Percentiles rank a stretch among this genome's conserved stretches.
These are phyloP conservation scores for Phytophthora tubulina DNA, from an alignment of 352 stramenopile species.

Conservation along the genomic window DNA sequence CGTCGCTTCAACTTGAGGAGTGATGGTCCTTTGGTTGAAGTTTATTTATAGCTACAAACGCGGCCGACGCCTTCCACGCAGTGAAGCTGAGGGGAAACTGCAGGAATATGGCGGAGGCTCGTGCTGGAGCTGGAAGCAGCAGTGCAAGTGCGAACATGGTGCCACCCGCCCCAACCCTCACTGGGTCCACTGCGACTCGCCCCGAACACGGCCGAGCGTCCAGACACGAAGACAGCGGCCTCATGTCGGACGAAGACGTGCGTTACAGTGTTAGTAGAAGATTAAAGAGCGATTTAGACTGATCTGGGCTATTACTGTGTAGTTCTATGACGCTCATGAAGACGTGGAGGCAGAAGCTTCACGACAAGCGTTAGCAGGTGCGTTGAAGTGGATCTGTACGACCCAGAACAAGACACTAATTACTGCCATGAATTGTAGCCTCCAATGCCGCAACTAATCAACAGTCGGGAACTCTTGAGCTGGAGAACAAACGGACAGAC, in stretches of 20 bases:
- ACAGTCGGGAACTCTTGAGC: constrained; percentile 6
- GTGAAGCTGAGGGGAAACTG: constrained; percentile 36
- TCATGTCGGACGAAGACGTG: constrained; percentile 74
- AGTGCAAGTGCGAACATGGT: constrained; percentile 11
- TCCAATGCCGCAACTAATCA: constrained; percentile 22
- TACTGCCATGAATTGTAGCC: constrained; percentile 11
- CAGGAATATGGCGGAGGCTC: constrained; percentile 36
- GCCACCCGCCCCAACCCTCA: neutral
- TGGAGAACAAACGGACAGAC: constrained; percentile 30
- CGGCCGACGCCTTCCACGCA: constrained; percentile 1
- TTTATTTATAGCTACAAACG: constrained; percentile 33
- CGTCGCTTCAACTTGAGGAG: constrained; percentile 35
- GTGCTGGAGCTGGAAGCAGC: constrained; percentile 7
- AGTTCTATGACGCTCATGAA: constrained; percentile 84
- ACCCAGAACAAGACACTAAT: neutral
- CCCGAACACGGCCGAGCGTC: constrained; percentile 23
- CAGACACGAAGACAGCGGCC: constrained; percentile 60
- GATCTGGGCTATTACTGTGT: constrained; percentile 10
- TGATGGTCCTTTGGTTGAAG: constrained; percentile 47
- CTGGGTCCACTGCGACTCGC: constrained; percentile 3
- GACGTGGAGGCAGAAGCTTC: constrained; percentile 50
- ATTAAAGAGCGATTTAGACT: neutral
- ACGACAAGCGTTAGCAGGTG: constrained; percentile 32
- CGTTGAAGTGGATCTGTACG: neutral
- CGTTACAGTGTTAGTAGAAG: constrained; percentile 6